Evolutionary conservation across 345 rosid species (phyloP).

Genomic region (Nephelium lappaceum): DNA sequence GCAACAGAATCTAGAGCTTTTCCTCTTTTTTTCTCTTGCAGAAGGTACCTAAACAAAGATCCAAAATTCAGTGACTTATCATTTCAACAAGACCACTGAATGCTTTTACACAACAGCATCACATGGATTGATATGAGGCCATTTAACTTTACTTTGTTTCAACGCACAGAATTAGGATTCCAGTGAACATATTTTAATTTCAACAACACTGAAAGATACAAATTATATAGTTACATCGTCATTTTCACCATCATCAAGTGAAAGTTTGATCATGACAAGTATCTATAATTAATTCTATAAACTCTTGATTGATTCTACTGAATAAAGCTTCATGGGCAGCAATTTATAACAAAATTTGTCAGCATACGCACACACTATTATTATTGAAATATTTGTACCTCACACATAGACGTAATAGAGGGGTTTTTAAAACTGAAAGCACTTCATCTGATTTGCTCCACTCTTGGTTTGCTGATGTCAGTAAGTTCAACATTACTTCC

Average conservation of each 20-base stretch:
- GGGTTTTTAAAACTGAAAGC: slow-evolving; percentile 57
- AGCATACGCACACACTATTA: background rate
- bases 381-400: slow-evolving; percentile 47
- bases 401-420: slow-evolving; percentile 80
- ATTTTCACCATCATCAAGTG: background rate
- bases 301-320: background rate
- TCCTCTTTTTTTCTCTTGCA: slow-evolving; percentile 94
- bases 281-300: background rate
- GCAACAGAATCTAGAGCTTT: slow-evolving; percentile 95
- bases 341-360: background rate
- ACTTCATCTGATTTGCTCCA: slow-evolving; percentile 59
- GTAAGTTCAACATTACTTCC: slow-evolving; percentile 65
- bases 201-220: background rate
- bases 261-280: background rate
- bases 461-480: slow-evolving; percentile 45
- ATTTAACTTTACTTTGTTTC: background rate
- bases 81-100: background rate
- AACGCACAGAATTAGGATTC: background rate
- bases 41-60: slow-evolving; percentile 61
- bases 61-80: slow-evolving; percentile 11
- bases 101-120: background rate
- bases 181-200: background rate
- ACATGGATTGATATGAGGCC: background rate
- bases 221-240: background rate
- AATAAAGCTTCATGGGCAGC: background rate